Percentiles rank a stretch among this genome's conserved stretches.
phyloP scores from a whole-genome alignment of 352 stramenopile species.

The Globisporangium cystogenes region DNA sequence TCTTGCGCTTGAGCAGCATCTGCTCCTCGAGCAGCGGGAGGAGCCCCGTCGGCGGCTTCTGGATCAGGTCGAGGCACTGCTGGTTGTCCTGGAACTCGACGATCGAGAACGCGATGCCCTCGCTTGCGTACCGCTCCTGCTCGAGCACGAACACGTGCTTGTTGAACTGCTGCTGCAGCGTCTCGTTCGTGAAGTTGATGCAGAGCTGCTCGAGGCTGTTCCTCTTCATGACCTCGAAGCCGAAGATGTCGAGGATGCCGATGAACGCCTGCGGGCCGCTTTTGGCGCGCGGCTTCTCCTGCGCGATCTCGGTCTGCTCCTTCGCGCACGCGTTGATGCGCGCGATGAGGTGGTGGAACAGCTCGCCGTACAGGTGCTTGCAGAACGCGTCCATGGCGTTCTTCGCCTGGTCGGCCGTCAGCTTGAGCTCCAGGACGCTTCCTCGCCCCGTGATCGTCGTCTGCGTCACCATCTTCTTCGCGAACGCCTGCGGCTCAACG shows the following conservation, averaged over 20 bases:
- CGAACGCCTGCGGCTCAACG: slow-evolving; percentile 51
- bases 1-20: slow-evolving; percentile 84
- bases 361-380: slow-evolving; percentile 78
- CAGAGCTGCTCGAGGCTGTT: slow-evolving; percentile 90
- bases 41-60: slow-evolving; percentile 73
- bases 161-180: slow-evolving; percentile 88
- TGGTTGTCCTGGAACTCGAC: slow-evolving; percentile 87
- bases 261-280: slow-evolving; percentile 45
- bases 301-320: slow-evolving; percentile 31
- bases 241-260: slow-evolving; percentile 90
- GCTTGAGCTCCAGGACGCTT: slow-evolving; percentile 69
- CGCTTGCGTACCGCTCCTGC: slow-evolving; percentile 69
- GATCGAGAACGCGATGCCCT: slow-evolving; percentile 68
- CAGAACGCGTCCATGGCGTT: slow-evolving; percentile 82
- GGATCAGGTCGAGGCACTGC: slow-evolving; percentile 69
- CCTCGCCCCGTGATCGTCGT: slow-evolving; percentile 72
- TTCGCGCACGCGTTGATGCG: slow-evolving; percentile 73
- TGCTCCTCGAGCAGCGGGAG: slow-evolving; percentile 84
- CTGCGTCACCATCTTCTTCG: slow-evolving; percentile 79
- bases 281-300: slow-evolving; percentile 8
- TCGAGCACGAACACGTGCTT: slow-evolving; percentile 84
- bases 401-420: slow-evolving; percentile 68
- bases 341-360: slow-evolving; percentile 74
- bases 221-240: slow-evolving; percentile 85
- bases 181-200: slow-evolving; percentile 92